phyloP scores from a whole-genome alignment of 164 flowering plant species.

The Annona squamosa region DNA sequence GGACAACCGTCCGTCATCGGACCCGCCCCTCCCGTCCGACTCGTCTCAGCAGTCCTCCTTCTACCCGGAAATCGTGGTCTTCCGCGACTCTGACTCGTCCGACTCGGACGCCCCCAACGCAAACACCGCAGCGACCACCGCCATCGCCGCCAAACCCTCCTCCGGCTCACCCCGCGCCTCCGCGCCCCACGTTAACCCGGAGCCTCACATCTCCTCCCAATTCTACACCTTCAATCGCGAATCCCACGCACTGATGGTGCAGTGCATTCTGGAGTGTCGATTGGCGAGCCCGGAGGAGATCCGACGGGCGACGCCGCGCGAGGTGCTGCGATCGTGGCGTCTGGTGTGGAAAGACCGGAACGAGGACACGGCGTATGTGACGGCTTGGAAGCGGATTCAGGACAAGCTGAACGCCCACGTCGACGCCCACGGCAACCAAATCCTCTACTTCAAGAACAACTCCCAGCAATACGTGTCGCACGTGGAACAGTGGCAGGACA shows the following conservation, averaged over 20 bases:
- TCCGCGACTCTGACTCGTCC: constrained; percentile 29
- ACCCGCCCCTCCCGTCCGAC: neutral
- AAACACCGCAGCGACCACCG: constrained; percentile 18
- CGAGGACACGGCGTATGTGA: constrained; percentile 88
- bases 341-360: constrained; percentile 97
- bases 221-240: constrained; percentile 86
- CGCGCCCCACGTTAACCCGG: constrained; percentile 44
- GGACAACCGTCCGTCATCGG: neutral
- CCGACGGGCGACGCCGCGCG: constrained; percentile 57
- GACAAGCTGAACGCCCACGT: constrained; percentile 72
- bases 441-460: constrained; percentile 79
- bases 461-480: constrained; percentile 77
- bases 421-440: constrained; percentile 43
- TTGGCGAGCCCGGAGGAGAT: constrained; percentile 74
- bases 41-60: constrained; percentile 6
- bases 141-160: neutral
- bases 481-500: constrained; percentile 81
- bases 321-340: constrained; percentile 82
- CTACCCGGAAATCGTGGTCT: constrained; percentile 44
- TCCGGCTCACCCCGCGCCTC: constrained; percentile 18
- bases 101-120: constrained; percentile 21
- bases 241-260: constrained; percentile 81
- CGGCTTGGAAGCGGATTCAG: constrained; percentile 97
- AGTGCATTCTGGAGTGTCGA: constrained; percentile 56
- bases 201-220: constrained; percentile 82